phyloP scores from a whole-genome alignment of 805 yeast species.

The Clavispora carvajalis region DNA sequence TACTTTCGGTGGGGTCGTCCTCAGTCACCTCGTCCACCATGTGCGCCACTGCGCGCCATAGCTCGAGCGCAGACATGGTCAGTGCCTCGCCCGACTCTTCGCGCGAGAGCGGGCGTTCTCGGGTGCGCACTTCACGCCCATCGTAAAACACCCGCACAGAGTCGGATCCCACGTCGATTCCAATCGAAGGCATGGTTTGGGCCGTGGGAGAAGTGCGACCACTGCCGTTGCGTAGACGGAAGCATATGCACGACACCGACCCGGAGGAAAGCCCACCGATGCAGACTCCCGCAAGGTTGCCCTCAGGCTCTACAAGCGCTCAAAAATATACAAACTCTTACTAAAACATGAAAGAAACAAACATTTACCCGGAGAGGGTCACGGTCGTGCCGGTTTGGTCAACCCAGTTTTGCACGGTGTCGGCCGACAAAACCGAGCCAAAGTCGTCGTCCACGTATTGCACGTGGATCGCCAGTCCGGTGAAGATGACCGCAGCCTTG shows the following conservation, averaged over 20 bases:
- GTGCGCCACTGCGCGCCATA: conserved; percentile 8
- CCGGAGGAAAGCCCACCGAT: no score
- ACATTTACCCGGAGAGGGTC: conserved; percentile 14
- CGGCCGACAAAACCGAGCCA: conserved; percentile 32
- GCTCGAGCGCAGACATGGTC: conserved; percentile 10
- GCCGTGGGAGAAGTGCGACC: no score
- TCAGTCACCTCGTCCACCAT: conserved; percentile 6
- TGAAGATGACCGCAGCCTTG: conserved; percentile 88
- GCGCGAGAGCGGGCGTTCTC: conserved; percentile 7
- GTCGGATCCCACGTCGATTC: conserved; percentile 50
- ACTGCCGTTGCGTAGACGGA: no score
- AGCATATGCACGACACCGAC: background rate
- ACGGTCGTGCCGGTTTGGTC: conserved; percentile 46
- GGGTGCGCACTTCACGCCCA: conserved; percentile 12
- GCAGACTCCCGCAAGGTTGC: no score
- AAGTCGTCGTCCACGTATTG: conserved; percentile 58
- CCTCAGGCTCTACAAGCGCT: no score
- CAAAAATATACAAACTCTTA: conserved; percentile 1
- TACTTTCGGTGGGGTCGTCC: background rate
- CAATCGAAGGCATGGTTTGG: conserved; percentile 19
- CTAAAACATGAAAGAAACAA: conserved; percentile 6
- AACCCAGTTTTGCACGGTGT: conserved; percentile 60
- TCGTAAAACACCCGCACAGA: conserved; percentile 32
- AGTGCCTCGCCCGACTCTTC: conserved; percentile 4
- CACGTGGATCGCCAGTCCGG: conserved; percentile 50